Evolutionary conservation across 2,329 filamentous ascomycete genomes (phyloP), one percentile per base, ranked within the genome.

Genomic region (Sclerotinia glacialis): DNA sequence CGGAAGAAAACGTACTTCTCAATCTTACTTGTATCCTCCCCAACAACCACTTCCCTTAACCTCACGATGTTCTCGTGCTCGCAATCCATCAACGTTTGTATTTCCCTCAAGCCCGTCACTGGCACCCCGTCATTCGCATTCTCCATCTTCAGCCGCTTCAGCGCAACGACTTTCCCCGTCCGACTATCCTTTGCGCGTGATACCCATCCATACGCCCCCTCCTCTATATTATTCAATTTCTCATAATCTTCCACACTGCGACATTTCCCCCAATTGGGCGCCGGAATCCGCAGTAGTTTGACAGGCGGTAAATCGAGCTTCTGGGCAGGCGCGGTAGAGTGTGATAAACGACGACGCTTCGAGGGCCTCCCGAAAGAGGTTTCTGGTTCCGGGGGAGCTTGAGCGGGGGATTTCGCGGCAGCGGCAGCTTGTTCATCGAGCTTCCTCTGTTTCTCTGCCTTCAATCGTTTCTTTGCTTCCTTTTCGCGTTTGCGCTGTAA

Each of bases 171-270:
- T 67, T 89, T 85, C 44, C 91, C 90, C 0, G 91, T 94, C 5
- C 82, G 80, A 42, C 84, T 82, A 73, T 96, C 89, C 69, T 84
- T 88, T 16, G 93, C 95, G 67, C 95, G 85, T 65, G 93, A 93
- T 5, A 99, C 95, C 85, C 89, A 94, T 55, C 95, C 95, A 78
- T 99, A 99, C 11, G 93, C 93, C 46, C 95, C 95, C 80, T 99
- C 95, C 78, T 98, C 95, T 74, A 99, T 99, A 76, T 95, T 91
- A 78, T 99, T 99, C 67, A 99, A 83, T 72, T 91, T 90, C 74
- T 97, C 91, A 79, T 93, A 99, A 75, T 92, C 89, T 75, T 94
- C 90, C 34, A 96, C 89, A 76, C 91, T 91, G 68, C 90, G 84
- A 75, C 89, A 90, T 67, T 80, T 82, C 61, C 86, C 84, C 87